phyloP scores from a whole-genome alignment of 495 filamentous ascomycete species.

The Pseudotulostoma volvatum region DNA sequence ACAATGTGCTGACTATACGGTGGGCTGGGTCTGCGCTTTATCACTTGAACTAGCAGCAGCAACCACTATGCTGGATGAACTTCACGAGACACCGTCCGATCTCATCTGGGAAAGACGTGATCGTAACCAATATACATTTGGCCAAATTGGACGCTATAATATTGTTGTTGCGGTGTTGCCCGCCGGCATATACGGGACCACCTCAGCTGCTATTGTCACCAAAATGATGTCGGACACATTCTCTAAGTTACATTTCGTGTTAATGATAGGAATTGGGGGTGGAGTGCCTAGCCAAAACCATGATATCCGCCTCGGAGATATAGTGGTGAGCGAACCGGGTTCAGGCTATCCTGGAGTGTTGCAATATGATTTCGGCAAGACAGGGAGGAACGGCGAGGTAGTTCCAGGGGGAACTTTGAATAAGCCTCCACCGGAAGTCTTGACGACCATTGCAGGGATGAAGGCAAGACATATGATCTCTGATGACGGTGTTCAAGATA shows the following conservation, averaged over 20 bases:
- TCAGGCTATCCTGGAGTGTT: conserved; percentile 13
- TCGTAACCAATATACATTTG: conserved; percentile 23
- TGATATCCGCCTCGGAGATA: conserved; percentile 20
- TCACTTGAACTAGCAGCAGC: conserved; percentile 20
- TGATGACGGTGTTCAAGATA: not conserved
- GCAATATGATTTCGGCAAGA: conserved; percentile 21
- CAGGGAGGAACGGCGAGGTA: not conserved
- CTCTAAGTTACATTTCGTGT: conserved; percentile 12
- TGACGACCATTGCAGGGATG: conserved; percentile 3
- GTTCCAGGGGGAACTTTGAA: conserved; percentile 3
- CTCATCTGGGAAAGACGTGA: too few relatives aligned
- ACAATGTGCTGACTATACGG: conserved; percentile 27
- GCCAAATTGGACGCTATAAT: conserved; percentile 22
- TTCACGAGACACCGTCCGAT: too few relatives aligned
- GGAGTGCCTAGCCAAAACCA: conserved; percentile 10
- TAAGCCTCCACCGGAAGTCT: conserved; percentile 6
- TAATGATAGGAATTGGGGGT: conserved; percentile 29
- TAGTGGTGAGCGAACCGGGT: conserved; percentile 18
- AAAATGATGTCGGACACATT: conserved; percentile 18
- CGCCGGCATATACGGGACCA: conserved; percentile 16
- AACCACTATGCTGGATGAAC: conserved; percentile 19
- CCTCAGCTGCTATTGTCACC: conserved; percentile 17
- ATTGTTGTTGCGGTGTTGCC: conserved; percentile 25
- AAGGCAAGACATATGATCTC: too few relatives aligned
- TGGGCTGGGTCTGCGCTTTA: conserved; percentile 31